Evolutionary conservation across 495 filamentous ascomycete species (phyloP).

Genomic region (Neurospora tetraspora): DNA sequence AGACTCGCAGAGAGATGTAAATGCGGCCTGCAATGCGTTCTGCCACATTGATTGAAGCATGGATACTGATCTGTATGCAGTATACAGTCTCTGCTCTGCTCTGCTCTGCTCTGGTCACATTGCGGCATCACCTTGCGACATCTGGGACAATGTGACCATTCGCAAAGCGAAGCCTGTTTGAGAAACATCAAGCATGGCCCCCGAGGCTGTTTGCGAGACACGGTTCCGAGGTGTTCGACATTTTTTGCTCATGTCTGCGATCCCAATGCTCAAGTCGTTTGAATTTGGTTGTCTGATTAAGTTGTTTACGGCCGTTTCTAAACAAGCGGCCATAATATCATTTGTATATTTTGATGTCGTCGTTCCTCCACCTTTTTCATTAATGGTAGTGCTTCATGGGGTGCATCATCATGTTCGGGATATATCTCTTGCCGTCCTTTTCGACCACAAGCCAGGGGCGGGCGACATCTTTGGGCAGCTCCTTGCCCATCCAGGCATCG

Average conservation of each 20-base stretch:
- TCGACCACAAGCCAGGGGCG: constrained; percentile 17
- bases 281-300: neutral
- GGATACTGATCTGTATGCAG: neutral
- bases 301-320: neutral
- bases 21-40: neutral
- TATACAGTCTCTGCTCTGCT: neutral
- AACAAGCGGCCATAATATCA: neutral
- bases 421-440: constrained; percentile 15
- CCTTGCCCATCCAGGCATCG: constrained; percentile 15
- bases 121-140: neutral
- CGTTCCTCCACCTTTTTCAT: neutral
- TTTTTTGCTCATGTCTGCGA: neutral
- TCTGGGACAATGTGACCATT: neutral
- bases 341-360: neutral
- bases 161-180: neutral
- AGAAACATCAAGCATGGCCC: neutral
- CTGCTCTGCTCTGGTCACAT: neutral
- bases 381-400: constrained; percentile 19
- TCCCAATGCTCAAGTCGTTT: neutral
- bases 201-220: neutral
- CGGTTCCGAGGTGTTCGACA: neutral
- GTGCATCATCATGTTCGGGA: constrained; percentile 24
- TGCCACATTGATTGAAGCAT: neutral
- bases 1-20: too few relatives aligned
- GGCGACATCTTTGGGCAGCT: neutral